Conservation (phyloP, 2,329 filamentous ascomycete species). For the Chaetomiaceae sp. region DNA sequence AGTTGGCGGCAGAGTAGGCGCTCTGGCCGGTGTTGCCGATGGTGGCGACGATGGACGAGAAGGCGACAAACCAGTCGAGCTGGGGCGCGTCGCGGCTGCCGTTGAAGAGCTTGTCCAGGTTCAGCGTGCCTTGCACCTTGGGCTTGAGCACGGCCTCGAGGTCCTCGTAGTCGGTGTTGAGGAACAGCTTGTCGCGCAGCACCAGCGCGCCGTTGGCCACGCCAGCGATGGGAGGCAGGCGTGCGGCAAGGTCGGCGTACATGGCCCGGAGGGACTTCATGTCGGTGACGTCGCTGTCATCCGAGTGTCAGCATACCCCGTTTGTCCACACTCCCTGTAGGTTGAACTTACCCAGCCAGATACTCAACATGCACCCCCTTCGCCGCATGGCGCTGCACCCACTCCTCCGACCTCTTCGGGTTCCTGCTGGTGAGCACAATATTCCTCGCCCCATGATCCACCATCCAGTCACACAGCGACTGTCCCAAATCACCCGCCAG, state of each 20-base stretch:
- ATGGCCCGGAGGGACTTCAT: no score
- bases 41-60: conserved; percentile 6
- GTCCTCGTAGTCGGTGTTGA: conserved; percentile 21
- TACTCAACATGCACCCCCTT: conserved; percentile 2
- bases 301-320: not conserved
- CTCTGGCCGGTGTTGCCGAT: conserved; percentile 11
- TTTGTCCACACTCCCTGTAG: no score
- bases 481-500: conserved; percentile 25
- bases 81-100: conserved; percentile 10
- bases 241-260: no score
- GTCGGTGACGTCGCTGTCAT: no score
- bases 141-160: conserved; percentile 23
- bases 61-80: conserved; percentile 31
- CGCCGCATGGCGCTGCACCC: conserved; percentile 17
- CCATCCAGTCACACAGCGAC: conserved; percentile 30
- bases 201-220: conserved; percentile 36
- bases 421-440: conserved; percentile 30
- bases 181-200: conserved; percentile 26
- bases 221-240: no score
- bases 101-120: conserved; percentile 30
- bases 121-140: conserved; percentile 29
- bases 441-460: conserved; percentile 25
- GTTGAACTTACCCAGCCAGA: no score
- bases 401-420: conserved; percentile 25
- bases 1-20: conserved; percentile 17